Conservation (phyloP, 2,329 filamentous ascomycete species). For the Trichoderma cornu-damae region DNA sequence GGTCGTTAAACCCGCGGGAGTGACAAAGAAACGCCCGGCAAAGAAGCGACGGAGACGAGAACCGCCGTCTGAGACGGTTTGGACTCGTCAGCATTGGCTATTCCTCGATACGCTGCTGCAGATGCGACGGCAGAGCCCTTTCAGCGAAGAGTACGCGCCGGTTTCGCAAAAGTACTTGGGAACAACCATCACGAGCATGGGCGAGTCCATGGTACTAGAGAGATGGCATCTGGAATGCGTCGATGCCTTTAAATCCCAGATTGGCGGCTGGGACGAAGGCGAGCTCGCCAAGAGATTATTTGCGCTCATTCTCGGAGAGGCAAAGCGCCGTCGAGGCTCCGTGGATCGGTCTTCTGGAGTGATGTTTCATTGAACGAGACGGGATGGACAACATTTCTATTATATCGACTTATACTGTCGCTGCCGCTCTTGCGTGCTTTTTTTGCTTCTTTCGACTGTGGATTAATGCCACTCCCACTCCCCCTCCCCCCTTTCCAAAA, state of each 20-base stretch:
- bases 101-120: constrained; percentile 49
- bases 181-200: constrained; percentile 44
- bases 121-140: constrained; percentile 41
- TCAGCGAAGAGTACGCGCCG: constrained; percentile 28
- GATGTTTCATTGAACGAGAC: constrained; percentile 31
- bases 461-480: too few species aligned
- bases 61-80: constrained; percentile 39
- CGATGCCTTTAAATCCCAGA: constrained; percentile 46
- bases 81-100: constrained; percentile 51
- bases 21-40: constrained; percentile 15
- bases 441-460: neutral
- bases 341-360: constrained; percentile 21
- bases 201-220: constrained; percentile 45
- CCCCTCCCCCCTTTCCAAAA: too few species aligned
- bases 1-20: neutral
- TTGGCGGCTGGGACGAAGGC: constrained; percentile 47
- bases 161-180: constrained; percentile 40
- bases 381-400: neutral
- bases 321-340: constrained; percentile 27
- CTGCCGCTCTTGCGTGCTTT: neutral
- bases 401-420: neutral
- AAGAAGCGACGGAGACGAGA: constrained; percentile 14
- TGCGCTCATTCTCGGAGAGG: constrained; percentile 47
- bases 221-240: constrained; percentile 55
- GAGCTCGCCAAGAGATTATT: constrained; percentile 50